These are phyloP conservation scores for Orbilia javanica DNA, from an alignment of 2,329 filamentous ascomycete species.

Conservation along the genomic window DNA sequence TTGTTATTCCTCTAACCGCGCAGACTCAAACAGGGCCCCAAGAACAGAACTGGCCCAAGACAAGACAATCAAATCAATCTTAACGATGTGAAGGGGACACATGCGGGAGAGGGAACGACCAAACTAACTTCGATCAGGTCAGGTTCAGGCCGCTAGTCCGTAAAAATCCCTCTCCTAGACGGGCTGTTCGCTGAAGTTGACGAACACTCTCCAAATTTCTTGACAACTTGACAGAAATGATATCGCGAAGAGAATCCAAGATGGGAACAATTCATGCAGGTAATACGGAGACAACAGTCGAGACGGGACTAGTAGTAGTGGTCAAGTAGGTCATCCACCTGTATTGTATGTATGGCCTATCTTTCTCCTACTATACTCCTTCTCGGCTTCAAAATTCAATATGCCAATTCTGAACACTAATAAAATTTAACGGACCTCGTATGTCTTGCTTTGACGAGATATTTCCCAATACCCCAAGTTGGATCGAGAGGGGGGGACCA, in stretches of 20 bases:
- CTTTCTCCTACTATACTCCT: background rate
- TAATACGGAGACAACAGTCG: slow-evolving; percentile 56
- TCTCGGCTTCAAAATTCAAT: slow-evolving; percentile 8
- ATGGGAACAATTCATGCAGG: slow-evolving; percentile 56
- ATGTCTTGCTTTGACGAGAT: slow-evolving; percentile 15
- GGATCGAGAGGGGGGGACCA: background rate
- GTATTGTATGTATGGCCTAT: slow-evolving; percentile 6
- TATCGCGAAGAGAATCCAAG: slow-evolving; percentile 55
- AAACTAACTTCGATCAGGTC: slow-evolving; percentile 41
- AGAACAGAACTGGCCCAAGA: slow-evolving; percentile 15
- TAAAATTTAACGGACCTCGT: slow-evolving; percentile 41
- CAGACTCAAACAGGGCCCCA: slow-evolving; percentile 22
- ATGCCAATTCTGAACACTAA: background rate
- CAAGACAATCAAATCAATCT: slow-evolving; percentile 31
- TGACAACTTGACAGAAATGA: slow-evolving; percentile 49
- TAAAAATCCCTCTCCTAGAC: slow-evolving; percentile 48
- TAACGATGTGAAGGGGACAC: slow-evolving; percentile 44
- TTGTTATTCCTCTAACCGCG: slow-evolving; percentile 35
- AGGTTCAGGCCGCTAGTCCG: slow-evolving; percentile 37
- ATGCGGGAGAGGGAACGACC: slow-evolving; percentile 48
- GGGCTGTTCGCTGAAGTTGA: slow-evolving; percentile 20
- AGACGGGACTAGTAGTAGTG: slow-evolving; percentile 36
- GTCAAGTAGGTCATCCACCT: background rate
- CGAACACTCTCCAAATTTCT: slow-evolving; percentile 16
- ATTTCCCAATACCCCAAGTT: slow-evolving; percentile 2